Base-by-base conservation (phyloP, 2,329 filamentous ascomycete species). In the Thielaviopsis musarum region DNA sequence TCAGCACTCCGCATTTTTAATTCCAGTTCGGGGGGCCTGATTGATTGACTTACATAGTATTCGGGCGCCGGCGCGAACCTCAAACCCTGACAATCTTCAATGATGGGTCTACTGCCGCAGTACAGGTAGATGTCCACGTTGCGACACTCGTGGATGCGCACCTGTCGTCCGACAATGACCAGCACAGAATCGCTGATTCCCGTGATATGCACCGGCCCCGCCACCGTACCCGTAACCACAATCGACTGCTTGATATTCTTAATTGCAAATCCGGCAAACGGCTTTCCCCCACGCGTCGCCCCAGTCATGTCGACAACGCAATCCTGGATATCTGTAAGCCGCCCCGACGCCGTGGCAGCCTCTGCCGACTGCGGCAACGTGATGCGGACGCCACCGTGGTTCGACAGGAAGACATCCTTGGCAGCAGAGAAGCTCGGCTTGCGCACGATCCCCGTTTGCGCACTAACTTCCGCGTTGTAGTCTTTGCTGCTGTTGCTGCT, bases 71-170 rank as follows among this genome's bases (percentile, higher is more conserved):
- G 83, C 19, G 88, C 85, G 70, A 98, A 96, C 12, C 84, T 78
- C 68, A 98, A 80, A 15, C 76, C 78, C 24, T 72, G 77, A 69
- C 91, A 97, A 64, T 93, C 85, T 70, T 98, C 93, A 64, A 98
- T 95, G 65, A 98, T 96, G 0, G 93, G 93, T 63, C 90, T 83
- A 66, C 88, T 93, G 1, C 77, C 75, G 67, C 87, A 91, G 64
- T 85, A 80, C 61, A 98, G 75, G 69, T 97, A 97, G 12, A 98
- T 77, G 64, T 88, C 82, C 41, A 94, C 86, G 62, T 90, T 80
- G 52, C 74, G 76, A 67, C 88, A 94, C 64, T 91, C 86, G 69
- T 98, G 93, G 74, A 98, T 91, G 22, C 93, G 81, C 66, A 95
- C 89, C 70, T 98, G 93, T n/a, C 86, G 79, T 57, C 88, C 87